A percentile compares a stretch with the other conserved stretches of the same genome.
Evolutionary conservation across 2,329 filamentous ascomycete genomes (phyloP).

Genomic region (Pyricularia sp.): DNA sequence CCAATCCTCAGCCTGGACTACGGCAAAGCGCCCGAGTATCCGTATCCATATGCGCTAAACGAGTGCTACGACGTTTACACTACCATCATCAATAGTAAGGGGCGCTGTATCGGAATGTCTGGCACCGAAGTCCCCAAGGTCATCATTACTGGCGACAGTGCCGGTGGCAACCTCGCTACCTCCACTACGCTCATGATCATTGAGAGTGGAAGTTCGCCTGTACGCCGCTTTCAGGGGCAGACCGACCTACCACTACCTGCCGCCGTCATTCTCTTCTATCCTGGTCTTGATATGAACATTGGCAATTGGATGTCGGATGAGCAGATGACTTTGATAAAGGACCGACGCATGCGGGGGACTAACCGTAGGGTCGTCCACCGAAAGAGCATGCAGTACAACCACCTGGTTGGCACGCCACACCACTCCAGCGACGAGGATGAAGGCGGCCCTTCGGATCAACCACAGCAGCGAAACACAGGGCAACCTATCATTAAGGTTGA

Average conservation of each 20-base stretch:
- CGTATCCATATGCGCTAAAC: slow-evolving; percentile 74
- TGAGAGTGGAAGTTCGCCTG: slow-evolving; percentile 51
- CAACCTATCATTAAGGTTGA: slow-evolving; percentile 1
- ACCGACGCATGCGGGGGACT: slow-evolving; percentile 62
- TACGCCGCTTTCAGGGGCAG: slow-evolving; percentile 41
- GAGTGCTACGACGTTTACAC: slow-evolving; percentile 82
- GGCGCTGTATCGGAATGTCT: slow-evolving; percentile 62
- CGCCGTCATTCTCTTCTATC: slow-evolving; percentile 77
- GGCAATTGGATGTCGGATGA: slow-evolving; percentile 99
- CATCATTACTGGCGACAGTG: slow-evolving; percentile 67
- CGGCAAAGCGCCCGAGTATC: slow-evolving; percentile 70
- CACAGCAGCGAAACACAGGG: not conserved
- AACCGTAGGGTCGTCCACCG: slow-evolving; percentile 67
- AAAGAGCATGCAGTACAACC: slow-evolving; percentile 81
- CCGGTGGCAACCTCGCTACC: slow-evolving; percentile 68
- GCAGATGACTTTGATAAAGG: slow-evolving; percentile 87
- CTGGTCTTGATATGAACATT: slow-evolving; percentile 90
- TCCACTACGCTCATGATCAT: slow-evolving; percentile 81
- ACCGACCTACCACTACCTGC: slow-evolving; percentile 58
- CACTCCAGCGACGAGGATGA: slow-evolving; percentile 63
- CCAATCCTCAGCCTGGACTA: slow-evolving; percentile 89
- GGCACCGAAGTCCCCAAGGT: slow-evolving; percentile 53
- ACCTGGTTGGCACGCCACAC: slow-evolving; percentile 70
- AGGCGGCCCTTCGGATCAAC: slow-evolving; percentile 13
- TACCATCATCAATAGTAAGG: slow-evolving; percentile 56